Evolutionary conservation across 2,329 filamentous ascomycete species (phyloP).

Genomic region (Dothiorella sarmentorum): DNA sequence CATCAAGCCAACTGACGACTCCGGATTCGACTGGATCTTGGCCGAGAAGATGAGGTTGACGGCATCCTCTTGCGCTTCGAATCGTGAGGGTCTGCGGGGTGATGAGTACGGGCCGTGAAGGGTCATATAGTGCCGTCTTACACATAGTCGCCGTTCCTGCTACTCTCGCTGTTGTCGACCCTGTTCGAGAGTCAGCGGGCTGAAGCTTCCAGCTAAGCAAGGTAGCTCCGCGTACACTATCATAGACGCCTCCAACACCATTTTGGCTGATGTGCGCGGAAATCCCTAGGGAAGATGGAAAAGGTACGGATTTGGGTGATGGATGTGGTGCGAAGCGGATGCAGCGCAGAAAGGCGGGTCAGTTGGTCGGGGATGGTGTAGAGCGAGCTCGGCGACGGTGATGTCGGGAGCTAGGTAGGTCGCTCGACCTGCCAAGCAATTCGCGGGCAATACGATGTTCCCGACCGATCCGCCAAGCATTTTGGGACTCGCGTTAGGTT

Average conservation of each 20-base stretch:
- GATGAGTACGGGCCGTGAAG: constrained; percentile 18
- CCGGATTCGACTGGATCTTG: constrained; percentile 91
- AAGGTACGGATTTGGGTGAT: not conserved
- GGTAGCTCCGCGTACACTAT: constrained; percentile 60
- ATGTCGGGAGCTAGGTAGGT: constrained; percentile 13
- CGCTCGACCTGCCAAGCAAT: not conserved
- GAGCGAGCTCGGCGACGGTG: constrained; percentile 9
- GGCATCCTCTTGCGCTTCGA: constrained; percentile 93
- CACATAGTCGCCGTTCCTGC: constrained; percentile 89
- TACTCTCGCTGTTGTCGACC: constrained; percentile 98
- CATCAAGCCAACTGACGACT: constrained; percentile 96
- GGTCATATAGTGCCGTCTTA: constrained; percentile 31
- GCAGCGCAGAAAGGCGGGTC: not conserved
- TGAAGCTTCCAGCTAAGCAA: constrained; percentile 17
- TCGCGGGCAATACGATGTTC: constrained; percentile 11
- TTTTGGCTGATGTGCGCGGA: constrained; percentile 55
- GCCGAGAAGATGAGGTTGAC: constrained; percentile 93
- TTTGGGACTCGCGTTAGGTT: constrained; percentile 5
- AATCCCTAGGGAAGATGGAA: not conserved
- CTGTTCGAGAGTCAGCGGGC: constrained; percentile 39
- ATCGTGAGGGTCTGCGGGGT: constrained; percentile 72
- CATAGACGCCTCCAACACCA: constrained; percentile 99
- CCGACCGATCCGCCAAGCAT: constrained; percentile 1
- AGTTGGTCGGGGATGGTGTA: not conserved
- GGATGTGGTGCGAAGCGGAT: not conserved